Conservation (phyloP, 1,139 yeast genomes). For the Geotrichum cucujoidarum region DNA sequence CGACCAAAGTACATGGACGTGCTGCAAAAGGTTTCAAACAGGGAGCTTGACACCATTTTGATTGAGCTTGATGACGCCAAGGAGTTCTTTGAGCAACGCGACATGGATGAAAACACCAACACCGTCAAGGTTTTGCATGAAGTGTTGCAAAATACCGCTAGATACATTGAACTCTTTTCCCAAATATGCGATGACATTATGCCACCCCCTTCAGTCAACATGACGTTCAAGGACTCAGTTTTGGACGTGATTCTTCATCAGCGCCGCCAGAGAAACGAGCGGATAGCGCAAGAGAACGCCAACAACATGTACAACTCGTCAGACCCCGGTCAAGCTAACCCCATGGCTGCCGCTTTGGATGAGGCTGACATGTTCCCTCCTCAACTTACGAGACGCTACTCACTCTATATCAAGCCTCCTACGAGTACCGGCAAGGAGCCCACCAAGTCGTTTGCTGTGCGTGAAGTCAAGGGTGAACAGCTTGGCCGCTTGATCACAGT, state of each 20-base stretch:
- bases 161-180: slow-evolving; percentile 73
- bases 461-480: slow-evolving; percentile 79
- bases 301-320: slow-evolving; percentile 42
- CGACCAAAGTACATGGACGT: slow-evolving; percentile 66
- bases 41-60: slow-evolving; percentile 62
- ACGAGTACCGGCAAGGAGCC: slow-evolving; percentile 40
- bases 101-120: slow-evolving; percentile 27
- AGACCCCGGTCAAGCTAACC: slow-evolving; percentile 23
- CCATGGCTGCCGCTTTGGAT: slow-evolving; percentile 30
- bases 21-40: slow-evolving; percentile 78
- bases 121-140: slow-evolving; percentile 47
- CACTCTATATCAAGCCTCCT: slow-evolving; percentile 79
- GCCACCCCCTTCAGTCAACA: slow-evolving; percentile 76
- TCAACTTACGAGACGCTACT: slow-evolving; percentile 78
- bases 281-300: slow-evolving; percentile 61
- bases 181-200: slow-evolving; percentile 69
- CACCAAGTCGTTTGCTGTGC: slow-evolving; percentile 69
- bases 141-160: slow-evolving; percentile 67
- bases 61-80: slow-evolving; percentile 83
- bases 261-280: slow-evolving; percentile 73
- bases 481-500: slow-evolving; percentile 86
- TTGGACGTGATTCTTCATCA: slow-evolving; percentile 90
- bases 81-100: slow-evolving; percentile 48
- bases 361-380: slow-evolving; percentile 63
- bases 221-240: slow-evolving; percentile 81